Conservation (phyloP, 2,329 filamentous ascomycete genomes). For the Parastagonospora avenae region DNA sequence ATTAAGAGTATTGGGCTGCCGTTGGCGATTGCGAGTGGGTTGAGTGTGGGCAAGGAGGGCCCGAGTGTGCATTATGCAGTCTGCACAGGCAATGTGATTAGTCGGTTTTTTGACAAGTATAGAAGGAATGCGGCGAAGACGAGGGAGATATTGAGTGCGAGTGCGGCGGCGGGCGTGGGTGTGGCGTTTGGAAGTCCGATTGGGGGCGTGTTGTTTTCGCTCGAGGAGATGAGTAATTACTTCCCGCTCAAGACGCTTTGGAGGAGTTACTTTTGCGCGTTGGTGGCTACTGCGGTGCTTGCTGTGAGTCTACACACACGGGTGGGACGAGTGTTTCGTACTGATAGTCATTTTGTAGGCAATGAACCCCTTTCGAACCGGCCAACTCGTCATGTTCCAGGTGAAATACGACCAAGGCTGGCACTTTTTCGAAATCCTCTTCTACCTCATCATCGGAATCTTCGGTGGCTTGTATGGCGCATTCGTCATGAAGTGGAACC, state of each 20-base stretch:
- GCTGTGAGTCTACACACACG: slow-evolving; percentile 56
- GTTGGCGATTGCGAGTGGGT: slow-evolving; percentile 87
- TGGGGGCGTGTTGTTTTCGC: slow-evolving; percentile 91
- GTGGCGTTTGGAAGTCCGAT: slow-evolving; percentile 98
- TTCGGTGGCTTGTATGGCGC: slow-evolving; percentile 96
- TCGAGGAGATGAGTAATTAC: slow-evolving; percentile 97
- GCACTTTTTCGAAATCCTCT: slow-evolving; percentile 96
- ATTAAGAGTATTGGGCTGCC: slow-evolving; percentile 95
- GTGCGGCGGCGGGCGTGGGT: slow-evolving; percentile 90
- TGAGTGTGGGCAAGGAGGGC: slow-evolving; percentile 96
- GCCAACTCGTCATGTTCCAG: slow-evolving; percentile 98
- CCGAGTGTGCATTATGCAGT: slow-evolving; percentile 99
- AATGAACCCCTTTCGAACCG: slow-evolving; percentile 97
- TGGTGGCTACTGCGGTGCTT: slow-evolving; percentile 91
- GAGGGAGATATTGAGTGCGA: slow-evolving; percentile 91
- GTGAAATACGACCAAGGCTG: slow-evolving; percentile 93
- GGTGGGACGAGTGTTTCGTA: background rate
- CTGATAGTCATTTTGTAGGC: slow-evolving; percentile 53
- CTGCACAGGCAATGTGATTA: slow-evolving; percentile 96
- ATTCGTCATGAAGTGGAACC: slow-evolving; percentile 97
- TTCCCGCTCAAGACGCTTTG: slow-evolving; percentile 98
- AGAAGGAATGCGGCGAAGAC: slow-evolving; percentile 90
- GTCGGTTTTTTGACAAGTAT: slow-evolving; percentile 90
- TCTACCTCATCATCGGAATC: slow-evolving; percentile 87
- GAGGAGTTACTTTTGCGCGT: slow-evolving; percentile 96